Percentiles rank a stretch among this genome's conserved stretches.
These are phyloP conservation scores for Leccinum variabile DNA, from an alignment of 1,284 basidiomycete species.

Conservation along the genomic window DNA sequence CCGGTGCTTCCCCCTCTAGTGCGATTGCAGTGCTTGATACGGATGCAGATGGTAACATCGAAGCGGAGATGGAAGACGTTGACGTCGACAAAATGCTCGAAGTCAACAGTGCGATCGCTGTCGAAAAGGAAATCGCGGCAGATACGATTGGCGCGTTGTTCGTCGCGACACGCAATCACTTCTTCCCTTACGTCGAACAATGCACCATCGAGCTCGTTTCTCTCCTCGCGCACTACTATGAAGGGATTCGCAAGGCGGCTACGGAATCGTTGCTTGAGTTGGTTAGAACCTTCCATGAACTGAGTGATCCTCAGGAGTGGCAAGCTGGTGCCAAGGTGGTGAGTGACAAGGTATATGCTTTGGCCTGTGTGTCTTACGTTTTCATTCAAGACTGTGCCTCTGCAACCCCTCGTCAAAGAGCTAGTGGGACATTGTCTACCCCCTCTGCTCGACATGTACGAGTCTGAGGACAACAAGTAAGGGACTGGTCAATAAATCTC, in stretches of 20 bases:
- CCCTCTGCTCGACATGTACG: conserved; percentile 86
- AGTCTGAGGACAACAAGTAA: conserved; percentile 97
- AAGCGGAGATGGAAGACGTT: conserved; percentile 81
- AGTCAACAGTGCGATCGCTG: conserved; percentile 94
- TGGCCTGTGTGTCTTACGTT: conserved; percentile 4
- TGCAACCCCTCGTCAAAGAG: conserved; percentile 80
- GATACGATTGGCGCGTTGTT: conserved; percentile 96
- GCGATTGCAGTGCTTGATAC: conserved; percentile 60
- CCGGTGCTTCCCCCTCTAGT: conserved; percentile 69
- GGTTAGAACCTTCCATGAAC: conserved; percentile 90
- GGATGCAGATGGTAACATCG: conserved; percentile 56
- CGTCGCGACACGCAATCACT: conserved; percentile 77
- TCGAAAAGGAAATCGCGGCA: conserved; percentile 99
- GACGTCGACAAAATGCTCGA: conserved; percentile 85
- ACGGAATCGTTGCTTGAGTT: conserved; percentile 89
- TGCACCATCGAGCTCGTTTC: conserved; percentile 80
- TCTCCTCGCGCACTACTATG: conserved; percentile 94
- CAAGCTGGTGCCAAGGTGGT: conserved; percentile 68
- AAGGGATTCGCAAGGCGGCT: conserved; percentile 96
- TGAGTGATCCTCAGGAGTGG: conserved; percentile 85
- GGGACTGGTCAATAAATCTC: conserved; percentile 38
- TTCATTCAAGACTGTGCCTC: conserved; percentile 40
- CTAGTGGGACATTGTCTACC: conserved; percentile 79
- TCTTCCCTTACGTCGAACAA: conserved; percentile 86
- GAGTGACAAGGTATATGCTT: conserved; percentile 29